Evolutionary conservation across 2,329 filamentous ascomycete species (phyloP), one percentile per base, ranked within the genome.

Genomic region (Scedosporium boydii): DNA sequence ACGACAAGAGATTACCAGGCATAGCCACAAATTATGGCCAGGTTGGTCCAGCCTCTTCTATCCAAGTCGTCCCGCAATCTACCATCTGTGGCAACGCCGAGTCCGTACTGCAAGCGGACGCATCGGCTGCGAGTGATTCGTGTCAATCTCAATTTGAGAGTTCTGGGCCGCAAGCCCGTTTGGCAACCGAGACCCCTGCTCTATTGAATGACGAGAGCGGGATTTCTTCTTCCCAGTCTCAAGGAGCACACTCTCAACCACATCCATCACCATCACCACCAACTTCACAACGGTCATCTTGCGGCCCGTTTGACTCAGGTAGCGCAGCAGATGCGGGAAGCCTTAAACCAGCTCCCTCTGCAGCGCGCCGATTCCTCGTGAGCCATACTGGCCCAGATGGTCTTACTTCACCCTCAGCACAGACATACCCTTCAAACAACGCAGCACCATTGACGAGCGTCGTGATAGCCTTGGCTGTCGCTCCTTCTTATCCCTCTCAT

Each of bases 1-100:
- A 90, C 72, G 95, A 99, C 80, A 97, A 96, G 80, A 89, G 95
- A 78, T 82, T 96, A 73, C 95, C 95, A 69, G 91, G 92, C 74
- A 96, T 98, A 80, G 89, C 95, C 84, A 96, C 89, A 82, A 97
- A 95, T 83, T 96, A 98, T 84, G 89, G 89, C 81, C 95, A 99
- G 93, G 95, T 99, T 96, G 88, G 95, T 97, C 84, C 85, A 82
- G 86, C 84, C 81, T 86, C 87, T 87, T 83, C 84, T 82, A 62
- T 53, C 53, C 60, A 56, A 57, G 51, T 62, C 34, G 34, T 38
- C 46, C 41, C 51, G 21, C 51, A 38, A 38, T 58, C 60, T 57
- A 57, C 51, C 48, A 27, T 53, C 48, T 44, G 23, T 60, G 44
- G 59, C 38, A n/a, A 46, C 10, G n/a, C 29, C 23, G 59, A 53